Evolutionary conservation across 2,329 filamentous ascomycete species (phyloP).

Genomic region (Boeremia lycopersici): DNA sequence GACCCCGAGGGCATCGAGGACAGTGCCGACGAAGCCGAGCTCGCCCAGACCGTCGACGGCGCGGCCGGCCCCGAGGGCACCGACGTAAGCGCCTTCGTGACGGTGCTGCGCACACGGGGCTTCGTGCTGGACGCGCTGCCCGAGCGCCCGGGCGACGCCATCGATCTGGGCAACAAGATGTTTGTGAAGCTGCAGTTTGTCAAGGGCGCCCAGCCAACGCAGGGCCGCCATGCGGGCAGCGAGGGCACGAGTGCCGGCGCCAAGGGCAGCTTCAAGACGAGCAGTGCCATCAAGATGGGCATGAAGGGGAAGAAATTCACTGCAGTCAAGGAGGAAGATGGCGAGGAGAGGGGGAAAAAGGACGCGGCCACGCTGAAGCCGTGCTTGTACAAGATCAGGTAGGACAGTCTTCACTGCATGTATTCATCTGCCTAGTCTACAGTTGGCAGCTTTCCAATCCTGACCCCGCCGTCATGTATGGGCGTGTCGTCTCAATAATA

Average conservation of each 20-base stretch:
- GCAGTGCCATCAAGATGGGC: conserved; percentile 63
- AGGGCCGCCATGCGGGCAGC: conserved; percentile 71
- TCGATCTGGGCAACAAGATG: conserved; percentile 94
- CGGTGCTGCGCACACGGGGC: conserved; percentile 78
- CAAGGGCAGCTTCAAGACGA: conserved; percentile 63
- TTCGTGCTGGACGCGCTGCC: conserved; percentile 70
- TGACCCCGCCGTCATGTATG: neutral
- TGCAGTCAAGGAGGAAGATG: conserved; percentile 52
- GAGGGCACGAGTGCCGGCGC: conserved; percentile 47
- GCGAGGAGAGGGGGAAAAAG: conserved; percentile 62
- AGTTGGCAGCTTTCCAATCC: neutral
- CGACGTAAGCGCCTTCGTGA: conserved; percentile 85
- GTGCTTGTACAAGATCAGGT: conserved; percentile 93
- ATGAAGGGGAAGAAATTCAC: conserved; percentile 43
- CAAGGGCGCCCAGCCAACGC: conserved; percentile 76
- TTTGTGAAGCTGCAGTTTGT: conserved; percentile 97
- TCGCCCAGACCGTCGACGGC: conserved; percentile 70
- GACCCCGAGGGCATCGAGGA: conserved; percentile 57
- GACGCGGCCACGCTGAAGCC: conserved; percentile 83
- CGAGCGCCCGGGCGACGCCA: conserved; percentile 64
- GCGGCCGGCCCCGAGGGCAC: conserved; percentile 71
- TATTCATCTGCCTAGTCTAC: conserved; percentile 5
- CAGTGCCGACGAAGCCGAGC: conserved; percentile 63
- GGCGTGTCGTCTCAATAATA: conserved; percentile 12
- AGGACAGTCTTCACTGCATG: conserved; percentile 19